A percentile compares a stretch with the other conserved stretches of the same genome.
These are phyloP conservation scores for Trametes gibbosa DNA, from an alignment of 768 basidiomycete genomes.

Conservation along the genomic window DNA sequence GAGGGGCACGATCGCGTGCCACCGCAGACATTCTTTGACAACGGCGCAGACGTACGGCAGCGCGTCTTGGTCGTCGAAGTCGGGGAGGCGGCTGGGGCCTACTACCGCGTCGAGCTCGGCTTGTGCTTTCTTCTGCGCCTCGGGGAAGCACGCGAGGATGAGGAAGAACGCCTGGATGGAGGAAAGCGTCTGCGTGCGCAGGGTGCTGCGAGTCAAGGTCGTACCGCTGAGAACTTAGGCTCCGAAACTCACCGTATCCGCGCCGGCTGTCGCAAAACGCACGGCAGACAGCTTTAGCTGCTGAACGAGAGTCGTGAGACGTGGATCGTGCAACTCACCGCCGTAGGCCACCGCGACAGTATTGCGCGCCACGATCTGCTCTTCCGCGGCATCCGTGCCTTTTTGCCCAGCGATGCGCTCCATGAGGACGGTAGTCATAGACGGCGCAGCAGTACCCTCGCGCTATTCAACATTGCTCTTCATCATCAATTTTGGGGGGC, in stretches of 20 bases:
- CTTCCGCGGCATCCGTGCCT: background rate
- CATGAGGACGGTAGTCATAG: slow-evolving; percentile 1
- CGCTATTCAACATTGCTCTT: background rate
- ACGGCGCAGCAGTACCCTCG: background rate
- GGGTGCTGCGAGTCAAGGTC: background rate
- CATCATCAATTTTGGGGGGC: background rate
- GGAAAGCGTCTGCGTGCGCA: slow-evolving; percentile 24
- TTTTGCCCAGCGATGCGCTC: background rate
- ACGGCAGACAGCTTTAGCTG: too few relatives aligned
- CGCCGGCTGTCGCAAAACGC: background rate
- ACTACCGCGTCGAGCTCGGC: slow-evolving; percentile 27
- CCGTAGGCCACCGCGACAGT: slow-evolving; percentile 5
- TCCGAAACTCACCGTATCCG: slow-evolving; percentile 1
- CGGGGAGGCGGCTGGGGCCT: slow-evolving; percentile 14
- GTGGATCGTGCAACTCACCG: background rate
- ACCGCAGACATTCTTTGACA: slow-evolving; percentile 23
- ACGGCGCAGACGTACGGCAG: slow-evolving; percentile 27
- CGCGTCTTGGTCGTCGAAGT: slow-evolving; percentile 2
- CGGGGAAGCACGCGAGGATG: slow-evolving; percentile 27
- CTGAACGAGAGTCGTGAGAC: too few relatives aligned
- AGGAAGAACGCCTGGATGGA: slow-evolving; percentile 24
- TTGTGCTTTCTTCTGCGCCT: slow-evolving; percentile 26
- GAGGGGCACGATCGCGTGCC: slow-evolving; percentile 19
- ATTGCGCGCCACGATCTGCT: background rate
- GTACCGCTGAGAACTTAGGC: background rate